These are phyloP conservation scores for Melianthus villosus DNA, from an alignment of 441 rosid species.

Conservation along the genomic window DNA sequence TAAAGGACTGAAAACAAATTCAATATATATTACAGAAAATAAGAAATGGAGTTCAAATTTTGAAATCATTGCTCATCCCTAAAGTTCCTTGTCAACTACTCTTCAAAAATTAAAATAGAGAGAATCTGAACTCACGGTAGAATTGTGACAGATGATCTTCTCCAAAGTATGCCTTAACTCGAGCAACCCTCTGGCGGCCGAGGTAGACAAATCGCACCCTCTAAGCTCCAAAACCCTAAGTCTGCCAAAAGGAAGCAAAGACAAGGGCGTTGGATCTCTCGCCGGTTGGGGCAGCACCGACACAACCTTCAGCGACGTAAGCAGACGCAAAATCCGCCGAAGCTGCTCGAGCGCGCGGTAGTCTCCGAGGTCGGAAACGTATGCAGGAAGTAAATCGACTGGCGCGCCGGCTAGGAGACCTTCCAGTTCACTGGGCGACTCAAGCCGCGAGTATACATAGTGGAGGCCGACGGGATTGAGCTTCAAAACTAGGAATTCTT, in stretches of 20 bases:
- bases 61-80: too few species aligned
- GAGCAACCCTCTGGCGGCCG: constrained; percentile 79
- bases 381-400: constrained; percentile 87
- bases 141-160: constrained; percentile 80
- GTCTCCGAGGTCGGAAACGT: constrained; percentile 84
- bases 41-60: neutral
- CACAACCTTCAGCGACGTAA: constrained; percentile 65
- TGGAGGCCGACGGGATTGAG: constrained; percentile 87
- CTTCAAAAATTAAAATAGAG: neutral
- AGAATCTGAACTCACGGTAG: constrained; percentile 27
- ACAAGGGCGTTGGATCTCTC: constrained; percentile 79
- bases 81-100: neutral
- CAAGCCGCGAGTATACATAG: constrained; percentile 81
- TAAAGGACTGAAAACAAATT: too few species aligned
- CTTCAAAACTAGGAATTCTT: constrained; percentile 50
- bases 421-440: constrained; percentile 72
- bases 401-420: constrained; percentile 69
- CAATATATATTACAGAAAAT: too few species aligned
- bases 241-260: constrained; percentile 61
- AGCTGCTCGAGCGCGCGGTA: constrained; percentile 91
- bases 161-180: constrained; percentile 74
- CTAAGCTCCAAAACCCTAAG: constrained; percentile 69
- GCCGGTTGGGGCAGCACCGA: constrained; percentile 56
- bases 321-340: constrained; percentile 61
- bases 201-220: constrained; percentile 83